Base-by-base conservation (phyloP, 2,329 filamentous ascomycete genomes). In the Colletotrichum melonis region DNA sequence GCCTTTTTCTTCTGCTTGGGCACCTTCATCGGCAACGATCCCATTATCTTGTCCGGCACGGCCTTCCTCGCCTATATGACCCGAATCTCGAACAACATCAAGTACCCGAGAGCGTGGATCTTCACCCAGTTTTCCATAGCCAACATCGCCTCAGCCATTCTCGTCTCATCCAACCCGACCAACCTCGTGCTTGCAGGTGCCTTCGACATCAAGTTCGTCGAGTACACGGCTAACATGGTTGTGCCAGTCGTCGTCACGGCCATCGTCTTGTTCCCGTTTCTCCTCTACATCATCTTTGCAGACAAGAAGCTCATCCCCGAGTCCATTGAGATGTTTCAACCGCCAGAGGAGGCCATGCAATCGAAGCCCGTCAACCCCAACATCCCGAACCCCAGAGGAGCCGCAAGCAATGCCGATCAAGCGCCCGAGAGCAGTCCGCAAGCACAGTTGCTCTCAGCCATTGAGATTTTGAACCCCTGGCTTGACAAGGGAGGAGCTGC, bases 1-100 rank as follows among this genome's bases (percentile, higher is more conserved):
- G 81, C 86, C 49, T 94, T 95, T 83, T 94, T 94, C 84, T 94
- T 94, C 75, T 79, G 80, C 5, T 81, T 94, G 1, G 92, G 92
- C 1, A 89, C 84, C 77, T 92, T 92, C 76, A 92, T 94, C 63
- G 93, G 93, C 8, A 95, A 94, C 72, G 93, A 95, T 75, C 92
- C 93, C 0, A 92, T 94, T 75, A 93, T 94, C 66, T 82, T 94
- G 0, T 94, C 92, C 0, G 93, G 93, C 1, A 95, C 92, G 0
- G 89, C 93, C 0, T 94, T 94, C 69, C 86, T 94, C 14, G 91
- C 92, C 3, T 95, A 95, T 80, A 93, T 95, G 92, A 94, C 92
- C 0, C 86, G 92, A 7, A 92, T 94, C 0, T 94, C 92, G 0
- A 91, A 88, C 81, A 94, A 94, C 75, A 94, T 95, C 52, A 64